Base-by-base conservation (phyloP, 2,329 filamentous ascomycete species). In the Paracoccidioides lutzii region DNA sequence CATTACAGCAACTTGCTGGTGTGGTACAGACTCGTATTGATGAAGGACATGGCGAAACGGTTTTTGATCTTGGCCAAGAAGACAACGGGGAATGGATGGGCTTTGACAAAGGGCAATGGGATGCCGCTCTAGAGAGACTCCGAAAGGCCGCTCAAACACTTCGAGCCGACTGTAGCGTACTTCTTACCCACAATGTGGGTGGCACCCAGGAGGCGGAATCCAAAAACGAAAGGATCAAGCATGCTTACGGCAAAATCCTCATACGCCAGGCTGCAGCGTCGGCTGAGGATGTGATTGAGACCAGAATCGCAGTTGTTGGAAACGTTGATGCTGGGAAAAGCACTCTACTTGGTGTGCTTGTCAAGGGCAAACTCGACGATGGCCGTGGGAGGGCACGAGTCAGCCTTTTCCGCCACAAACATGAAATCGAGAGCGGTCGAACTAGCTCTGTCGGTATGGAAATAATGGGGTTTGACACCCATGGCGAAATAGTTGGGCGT, bases 371-470 rank as follows among this genome's bases (percentile, higher is more conserved):
- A 53, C 82, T 98, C 1, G 93, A 98, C 65, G 93, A 98, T 71
- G 93, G 93, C 14, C 81, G 93, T 66, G 93, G 93, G 10, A 91
- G 88, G 70, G 91, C 93, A 48, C 85, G 93, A 59, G 88, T 98
- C 53, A 97, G 95, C 61, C 82, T 98, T 10, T 98, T 98, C 73
- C 82, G 93, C 14, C 93, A 98, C 71, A 97, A 98, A 72, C 93
- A 98, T 66, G 93, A 98, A 73, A 87, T 97, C 43, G 93, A 98
- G 72, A 93, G 88, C 49, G 93, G 93, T 1, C 81, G 93, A 61
- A 98, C 93, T 8, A 95, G 89, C 67, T 96, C 90, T 0, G 93
- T 98, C 0, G 91, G 93, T 44, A 94, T 97, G 90, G 93, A 98
- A 71, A 97, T 97, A 59, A 90, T 97, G 85, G 93, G 93, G 1